phyloP scores from a whole-genome alignment of 2,329 filamentous ascomycete genomes.

The Aureobasidium subglaciale region DNA sequence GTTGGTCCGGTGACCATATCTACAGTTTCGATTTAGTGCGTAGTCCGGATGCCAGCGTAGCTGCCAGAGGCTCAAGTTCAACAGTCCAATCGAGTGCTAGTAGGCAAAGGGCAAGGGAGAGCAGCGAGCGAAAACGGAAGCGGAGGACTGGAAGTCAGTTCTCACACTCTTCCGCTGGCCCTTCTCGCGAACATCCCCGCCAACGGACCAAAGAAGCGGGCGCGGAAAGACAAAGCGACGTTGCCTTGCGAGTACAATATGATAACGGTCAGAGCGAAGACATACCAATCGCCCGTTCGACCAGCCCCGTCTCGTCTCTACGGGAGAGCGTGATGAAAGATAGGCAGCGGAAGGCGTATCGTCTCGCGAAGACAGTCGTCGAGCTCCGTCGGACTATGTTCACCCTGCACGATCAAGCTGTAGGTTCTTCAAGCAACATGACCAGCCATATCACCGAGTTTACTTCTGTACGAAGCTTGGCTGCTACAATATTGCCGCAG shows the following conservation, averaged over 20 bases:
- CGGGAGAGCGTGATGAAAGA: conserved; percentile 37
- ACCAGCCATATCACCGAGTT: conserved; percentile 38
- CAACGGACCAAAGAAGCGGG: conserved; percentile 37
- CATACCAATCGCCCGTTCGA: conserved; percentile 40
- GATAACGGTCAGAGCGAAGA: conserved; percentile 55
- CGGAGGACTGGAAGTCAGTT: conserved; percentile 42
- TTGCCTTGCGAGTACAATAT: conserved; percentile 51
- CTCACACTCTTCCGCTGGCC: conserved; percentile 29
- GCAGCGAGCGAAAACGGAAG: conserved; percentile 50
- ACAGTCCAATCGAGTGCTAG: neutral
- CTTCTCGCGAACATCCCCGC: conserved; percentile 33
- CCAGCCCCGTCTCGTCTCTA: conserved; percentile 19
- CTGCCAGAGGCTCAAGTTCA: conserved; percentile 1
- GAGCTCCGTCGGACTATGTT: conserved; percentile 51
- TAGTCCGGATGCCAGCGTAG: conserved; percentile 48
- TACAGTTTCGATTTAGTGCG: conserved; percentile 56
- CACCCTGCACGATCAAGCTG: conserved; percentile 31
- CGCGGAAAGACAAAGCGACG: conserved; percentile 28
- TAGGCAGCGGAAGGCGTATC: conserved; percentile 46
- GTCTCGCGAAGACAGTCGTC: conserved; percentile 49
- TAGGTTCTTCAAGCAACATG: conserved; percentile 19
- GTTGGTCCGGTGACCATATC: conserved; percentile 61
- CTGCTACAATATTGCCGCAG: conserved; percentile 41
- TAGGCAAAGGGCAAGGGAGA: conserved; percentile 19
- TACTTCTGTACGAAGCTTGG: conserved; percentile 29